Conservation (phyloP, 257 asterid genomes). For the Solanum rostratum region DNA sequence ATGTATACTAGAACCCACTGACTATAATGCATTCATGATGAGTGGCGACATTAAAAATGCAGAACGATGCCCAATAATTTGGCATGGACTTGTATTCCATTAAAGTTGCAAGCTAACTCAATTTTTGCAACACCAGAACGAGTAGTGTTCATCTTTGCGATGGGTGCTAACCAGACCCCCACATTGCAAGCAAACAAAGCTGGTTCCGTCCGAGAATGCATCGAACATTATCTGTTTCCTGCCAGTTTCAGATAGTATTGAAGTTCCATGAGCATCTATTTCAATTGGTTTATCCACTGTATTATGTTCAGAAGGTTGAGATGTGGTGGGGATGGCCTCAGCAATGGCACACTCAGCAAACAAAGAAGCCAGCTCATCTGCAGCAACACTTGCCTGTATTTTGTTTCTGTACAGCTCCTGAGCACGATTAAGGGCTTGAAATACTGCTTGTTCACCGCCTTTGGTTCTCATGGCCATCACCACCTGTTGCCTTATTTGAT, state of each 20-base stretch:
- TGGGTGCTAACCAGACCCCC: slow-evolving; percentile 84
- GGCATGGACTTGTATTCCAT: not conserved
- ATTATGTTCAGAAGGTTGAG: slow-evolving; percentile 16
- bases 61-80: not conserved
- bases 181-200: slow-evolving; percentile 80
- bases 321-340: slow-evolving; percentile 55
- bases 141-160: slow-evolving; percentile 76
- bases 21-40: not conserved
- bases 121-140: slow-evolving; percentile 72
- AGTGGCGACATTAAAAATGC: not conserved
- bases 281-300: slow-evolving; percentile 18
- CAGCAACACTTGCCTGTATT: slow-evolving; percentile 56
- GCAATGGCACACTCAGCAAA: slow-evolving; percentile 93
- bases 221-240: slow-evolving; percentile 66
- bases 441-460: slow-evolving; percentile 78
- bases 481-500: slow-evolving; percentile 35
- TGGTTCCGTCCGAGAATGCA: slow-evolving; percentile 88
- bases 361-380: slow-evolving; percentile 75
- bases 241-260: slow-evolving; percentile 79
- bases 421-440: slow-evolving; percentile 60
- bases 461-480: slow-evolving; percentile 65
- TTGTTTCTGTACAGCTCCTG: slow-evolving; percentile 53
- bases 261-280: slow-evolving; percentile 40
- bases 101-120: slow-evolving; percentile 17
- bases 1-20: not conserved